Conservation (phyloP, 306 rosid species). For the Sphenostylis stenocarpa region DNA sequence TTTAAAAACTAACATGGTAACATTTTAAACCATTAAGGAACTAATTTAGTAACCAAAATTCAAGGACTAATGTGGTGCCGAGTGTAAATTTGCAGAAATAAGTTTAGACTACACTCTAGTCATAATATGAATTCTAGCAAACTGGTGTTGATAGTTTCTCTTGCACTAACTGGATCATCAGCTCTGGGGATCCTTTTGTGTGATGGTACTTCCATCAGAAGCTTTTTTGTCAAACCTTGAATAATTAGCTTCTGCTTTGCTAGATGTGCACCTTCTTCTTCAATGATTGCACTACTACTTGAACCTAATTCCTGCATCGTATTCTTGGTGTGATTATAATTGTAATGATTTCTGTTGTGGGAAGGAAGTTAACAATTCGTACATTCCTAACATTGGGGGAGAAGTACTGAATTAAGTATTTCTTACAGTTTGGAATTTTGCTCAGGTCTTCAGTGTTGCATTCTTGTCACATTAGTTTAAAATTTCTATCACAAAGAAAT, state of each 20-base stretch:
- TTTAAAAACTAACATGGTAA: neutral
- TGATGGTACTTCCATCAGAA: neutral
- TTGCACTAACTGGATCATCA: neutral
- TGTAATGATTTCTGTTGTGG: constrained; percentile 15
- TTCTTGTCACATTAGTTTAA: neutral
- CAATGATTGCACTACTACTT: neutral
- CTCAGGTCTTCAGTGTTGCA: neutral
- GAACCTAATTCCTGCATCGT: neutral
- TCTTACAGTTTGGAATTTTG: neutral
- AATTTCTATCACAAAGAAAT: neutral
- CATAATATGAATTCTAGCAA: neutral
- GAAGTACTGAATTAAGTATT: neutral
- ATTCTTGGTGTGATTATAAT: neutral
- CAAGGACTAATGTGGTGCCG: neutral
- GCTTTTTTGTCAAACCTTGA: neutral
- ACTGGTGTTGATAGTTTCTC: neutral
- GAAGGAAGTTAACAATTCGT: neutral
- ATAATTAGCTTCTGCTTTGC: neutral
- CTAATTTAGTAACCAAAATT: neutral
- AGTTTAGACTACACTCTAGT: neutral
- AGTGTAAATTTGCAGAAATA: neutral
- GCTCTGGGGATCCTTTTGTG: neutral
- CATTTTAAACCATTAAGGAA: neutral
- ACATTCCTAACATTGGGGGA: constrained; percentile 9
- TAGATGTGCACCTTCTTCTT: neutral